Conservation (phyloP, 306 rosid genomes). For the Castanea sativa region DNA sequence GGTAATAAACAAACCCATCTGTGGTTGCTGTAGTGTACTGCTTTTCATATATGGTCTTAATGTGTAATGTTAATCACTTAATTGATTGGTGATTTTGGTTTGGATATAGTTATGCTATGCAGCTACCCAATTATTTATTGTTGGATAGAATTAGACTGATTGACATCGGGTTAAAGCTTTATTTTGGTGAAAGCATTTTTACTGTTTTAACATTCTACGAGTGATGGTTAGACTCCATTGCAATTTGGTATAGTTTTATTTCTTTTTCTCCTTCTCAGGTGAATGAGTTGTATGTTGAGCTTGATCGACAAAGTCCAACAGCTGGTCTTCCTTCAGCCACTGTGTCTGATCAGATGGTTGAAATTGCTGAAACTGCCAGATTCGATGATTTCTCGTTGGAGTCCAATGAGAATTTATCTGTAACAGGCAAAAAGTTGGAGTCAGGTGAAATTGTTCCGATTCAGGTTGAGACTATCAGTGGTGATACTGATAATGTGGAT, state of each 20-base stretch:
- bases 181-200: background rate
- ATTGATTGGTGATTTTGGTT: background rate
- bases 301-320: conserved; percentile 34
- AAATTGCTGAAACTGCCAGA: conserved; percentile 24
- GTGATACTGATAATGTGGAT: conserved; percentile 12
- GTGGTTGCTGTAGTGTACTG: background rate
- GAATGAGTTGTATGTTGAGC: conserved; percentile 52
- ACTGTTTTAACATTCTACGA: background rate
- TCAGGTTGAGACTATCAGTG: conserved; percentile 28
- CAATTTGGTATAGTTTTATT: background rate
- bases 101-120: background rate
- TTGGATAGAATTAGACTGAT: background rate
- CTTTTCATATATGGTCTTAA: background rate
- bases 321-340: conserved; percentile 29
- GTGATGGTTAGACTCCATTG: background rate
- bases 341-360: conserved; percentile 14
- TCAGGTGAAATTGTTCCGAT: conserved; percentile 29
- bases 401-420: conserved; percentile 26
- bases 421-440: conserved; percentile 24
- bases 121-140: background rate
- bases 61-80: background rate
- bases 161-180: background rate
- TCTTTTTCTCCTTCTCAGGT: conserved; percentile 40
- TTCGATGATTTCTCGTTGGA: conserved; percentile 20
- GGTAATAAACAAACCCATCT: conserved; percentile 33